phyloP scores from a whole-genome alignment of 163 green algal genomes.

The Chlorella variabilis region DNA sequence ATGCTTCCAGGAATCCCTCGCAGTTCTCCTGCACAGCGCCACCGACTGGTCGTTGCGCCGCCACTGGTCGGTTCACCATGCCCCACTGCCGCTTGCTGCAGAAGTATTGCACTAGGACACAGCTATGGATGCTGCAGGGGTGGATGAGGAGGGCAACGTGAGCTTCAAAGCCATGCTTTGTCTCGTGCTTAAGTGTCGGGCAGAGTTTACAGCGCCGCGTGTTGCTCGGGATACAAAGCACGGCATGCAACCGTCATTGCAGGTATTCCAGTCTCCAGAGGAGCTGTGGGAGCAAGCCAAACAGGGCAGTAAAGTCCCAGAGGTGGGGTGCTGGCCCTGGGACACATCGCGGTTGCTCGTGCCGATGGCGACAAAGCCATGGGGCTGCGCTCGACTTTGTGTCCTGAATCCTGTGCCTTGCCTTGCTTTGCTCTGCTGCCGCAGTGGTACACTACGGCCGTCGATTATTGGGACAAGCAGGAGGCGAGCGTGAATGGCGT shows the following conservation, averaged over 20 bases:
- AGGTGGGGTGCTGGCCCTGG: neutral
- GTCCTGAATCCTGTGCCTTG: neutral
- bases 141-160: slow-evolving; percentile 29
- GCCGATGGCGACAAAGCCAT: neutral
- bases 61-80: too few species aligned
- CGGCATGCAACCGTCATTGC: neutral
- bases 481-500: slow-evolving; percentile 84
- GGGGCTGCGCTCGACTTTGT: neutral
- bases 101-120: neutral
- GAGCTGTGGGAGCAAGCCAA: slow-evolving; percentile 30
- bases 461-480: slow-evolving; percentile 85
- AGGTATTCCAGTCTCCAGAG: slow-evolving; percentile 10
- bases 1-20: too few species aligned
- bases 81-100: neutral
- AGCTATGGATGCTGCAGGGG: slow-evolving; percentile 35
- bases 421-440: neutral
- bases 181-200: neutral
- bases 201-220: neutral
- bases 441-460: slow-evolving; percentile 31
- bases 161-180: neutral
- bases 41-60: too few species aligned
- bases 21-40: too few species aligned
- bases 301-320: slow-evolving; percentile 2
- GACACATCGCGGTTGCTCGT: too few species aligned
- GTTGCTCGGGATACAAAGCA: neutral